Conservation (phyloP, 441 rosid genomes). For the Populus hybrid region DNA sequence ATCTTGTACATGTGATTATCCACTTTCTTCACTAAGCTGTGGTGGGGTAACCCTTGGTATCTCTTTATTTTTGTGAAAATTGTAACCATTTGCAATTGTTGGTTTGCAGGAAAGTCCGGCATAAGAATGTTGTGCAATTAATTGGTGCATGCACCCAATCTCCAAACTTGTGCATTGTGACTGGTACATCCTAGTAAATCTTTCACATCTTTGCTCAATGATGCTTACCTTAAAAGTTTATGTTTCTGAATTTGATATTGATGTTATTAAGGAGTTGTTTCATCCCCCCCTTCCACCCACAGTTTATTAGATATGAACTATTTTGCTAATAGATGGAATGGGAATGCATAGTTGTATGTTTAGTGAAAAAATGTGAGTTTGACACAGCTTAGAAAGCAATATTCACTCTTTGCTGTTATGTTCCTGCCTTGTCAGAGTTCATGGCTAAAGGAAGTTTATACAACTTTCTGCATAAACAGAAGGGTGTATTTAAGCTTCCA, state of each 20-base stretch:
- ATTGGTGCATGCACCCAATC: constrained; percentile 91
- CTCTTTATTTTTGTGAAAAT: not conserved
- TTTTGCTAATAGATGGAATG: constrained; percentile 1
- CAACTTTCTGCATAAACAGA: constrained; percentile 82
- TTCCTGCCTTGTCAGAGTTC: constrained; percentile 49
- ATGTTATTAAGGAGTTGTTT: not conserved
- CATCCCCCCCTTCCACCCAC: not conserved
- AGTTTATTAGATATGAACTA: not conserved
- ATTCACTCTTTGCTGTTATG: constrained; percentile 17
- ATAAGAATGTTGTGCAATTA: constrained; percentile 94
- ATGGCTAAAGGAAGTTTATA: constrained; percentile 90
- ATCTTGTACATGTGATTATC: not conserved
- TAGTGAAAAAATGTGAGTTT: not conserved
- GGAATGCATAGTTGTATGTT: not conserved
- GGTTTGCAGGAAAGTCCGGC: constrained; percentile 81
- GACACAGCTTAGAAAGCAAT: not conserved
- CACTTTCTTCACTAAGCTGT: not conserved
- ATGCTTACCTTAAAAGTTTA: not conserved
- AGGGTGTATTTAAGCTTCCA: constrained; percentile 75
- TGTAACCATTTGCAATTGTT: not conserved
- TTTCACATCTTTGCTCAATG: not conserved
- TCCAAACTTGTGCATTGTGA: constrained; percentile 86
- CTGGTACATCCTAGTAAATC: constrained; percentile 41
- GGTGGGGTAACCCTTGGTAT: not conserved
- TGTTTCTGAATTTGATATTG: not conserved